Evolutionary conservation across 306 rosid species (phyloP).

Genomic region (Trifolium subterraneum): DNA sequence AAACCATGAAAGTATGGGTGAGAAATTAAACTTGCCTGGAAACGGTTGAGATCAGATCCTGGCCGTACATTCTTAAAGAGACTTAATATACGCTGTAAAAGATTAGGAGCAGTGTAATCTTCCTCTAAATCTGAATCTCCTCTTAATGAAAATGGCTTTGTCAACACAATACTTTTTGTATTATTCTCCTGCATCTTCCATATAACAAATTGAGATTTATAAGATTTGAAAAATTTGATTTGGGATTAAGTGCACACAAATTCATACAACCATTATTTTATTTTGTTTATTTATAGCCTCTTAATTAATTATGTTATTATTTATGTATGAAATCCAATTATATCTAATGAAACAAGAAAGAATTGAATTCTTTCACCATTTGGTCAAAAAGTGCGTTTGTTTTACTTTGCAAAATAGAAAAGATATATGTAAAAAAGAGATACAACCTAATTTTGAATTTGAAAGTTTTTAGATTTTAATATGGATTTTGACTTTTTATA

Average conservation of each 20-base stretch:
- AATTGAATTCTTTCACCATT: no score
- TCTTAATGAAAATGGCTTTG: slow-evolving; percentile 57
- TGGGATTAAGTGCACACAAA: not conserved
- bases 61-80: slow-evolving; percentile 64
- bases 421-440: no score
- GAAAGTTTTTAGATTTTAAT: no score
- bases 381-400: not conserved
- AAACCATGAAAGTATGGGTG: not conserved
- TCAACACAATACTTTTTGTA: slow-evolving; percentile 37
- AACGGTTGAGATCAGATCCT: slow-evolving; percentile 69
- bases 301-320: not conserved
- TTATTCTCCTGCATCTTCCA: slow-evolving; percentile 29
- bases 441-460: no score
- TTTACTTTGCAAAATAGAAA: no score
- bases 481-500: no score
- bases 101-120: slow-evolving; percentile 60
- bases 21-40: slow-evolving; percentile 57
- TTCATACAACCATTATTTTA: not conserved
- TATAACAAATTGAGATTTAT: not conserved
- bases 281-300: not conserved
- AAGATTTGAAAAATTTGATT: not conserved
- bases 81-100: slow-evolving; percentile 57
- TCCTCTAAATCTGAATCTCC: slow-evolving; percentile 43
- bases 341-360: not conserved
- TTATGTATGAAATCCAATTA: not conserved